These are phyloP conservation scores for Fusarium tanahbumbuense DNA, from an alignment of 2,329 filamentous ascomycete species.

Conservation along the genomic window DNA sequence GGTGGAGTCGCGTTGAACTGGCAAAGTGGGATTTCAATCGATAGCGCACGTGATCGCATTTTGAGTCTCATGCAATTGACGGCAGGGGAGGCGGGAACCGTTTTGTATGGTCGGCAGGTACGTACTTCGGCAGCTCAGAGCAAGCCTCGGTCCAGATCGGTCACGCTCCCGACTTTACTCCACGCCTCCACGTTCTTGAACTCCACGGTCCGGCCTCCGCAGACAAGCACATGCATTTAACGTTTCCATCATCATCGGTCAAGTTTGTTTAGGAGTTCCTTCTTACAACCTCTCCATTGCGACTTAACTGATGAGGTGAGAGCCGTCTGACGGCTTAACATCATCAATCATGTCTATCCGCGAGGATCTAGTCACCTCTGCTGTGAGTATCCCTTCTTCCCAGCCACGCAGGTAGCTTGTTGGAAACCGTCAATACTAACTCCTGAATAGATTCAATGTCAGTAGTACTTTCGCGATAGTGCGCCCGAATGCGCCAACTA, in stretches of 20 bases:
- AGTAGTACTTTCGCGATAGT: conserved; percentile 39
- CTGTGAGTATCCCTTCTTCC: conserved; percentile 61
- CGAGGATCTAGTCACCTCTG: conserved; percentile 90
- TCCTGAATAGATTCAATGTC: conserved; percentile 55
- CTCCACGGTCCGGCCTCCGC: conserved; percentile 36
- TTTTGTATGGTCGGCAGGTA: conserved; percentile 19
- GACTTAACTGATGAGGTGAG: conserved; percentile 42
- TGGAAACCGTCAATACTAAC: conserved; percentile 34
- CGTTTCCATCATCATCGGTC: conserved; percentile 33
- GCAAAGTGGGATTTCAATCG: conserved; percentile 12
- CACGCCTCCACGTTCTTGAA: conserved; percentile 37
- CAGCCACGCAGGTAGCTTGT: conserved; percentile 10
- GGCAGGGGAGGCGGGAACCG: background rate
- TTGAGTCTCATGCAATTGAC: conserved; percentile 1
- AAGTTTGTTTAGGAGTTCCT: conserved; percentile 8
- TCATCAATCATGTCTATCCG: conserved; percentile 78
- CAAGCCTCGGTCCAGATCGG: conserved; percentile 51
- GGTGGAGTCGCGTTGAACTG: conserved; percentile 31
- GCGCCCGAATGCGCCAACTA: conserved; percentile 29
- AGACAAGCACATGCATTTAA: conserved; percentile 48
- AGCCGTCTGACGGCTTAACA: conserved; percentile 31
- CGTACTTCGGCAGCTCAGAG: conserved; percentile 27
- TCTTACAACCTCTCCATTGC: conserved; percentile 18
- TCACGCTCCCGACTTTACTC: conserved; percentile 46
- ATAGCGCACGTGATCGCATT: conserved; percentile 26